Evolutionary conservation across 2,329 filamentous ascomycete species (phyloP).

Genomic region (Dactylonectria estremocensis): DNA sequence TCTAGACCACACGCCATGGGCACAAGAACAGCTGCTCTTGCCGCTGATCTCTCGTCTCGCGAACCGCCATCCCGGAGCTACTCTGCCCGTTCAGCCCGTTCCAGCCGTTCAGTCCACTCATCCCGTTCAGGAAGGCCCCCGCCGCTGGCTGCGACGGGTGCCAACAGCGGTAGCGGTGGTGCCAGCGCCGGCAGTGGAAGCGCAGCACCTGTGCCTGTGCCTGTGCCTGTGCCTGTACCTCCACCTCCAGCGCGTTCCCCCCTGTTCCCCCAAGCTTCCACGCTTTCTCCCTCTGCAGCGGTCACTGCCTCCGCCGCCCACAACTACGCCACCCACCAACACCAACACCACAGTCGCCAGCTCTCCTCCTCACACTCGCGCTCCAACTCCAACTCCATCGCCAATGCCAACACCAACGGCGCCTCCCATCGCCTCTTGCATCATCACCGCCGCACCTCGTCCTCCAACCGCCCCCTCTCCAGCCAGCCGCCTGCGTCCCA

Average conservation of each 20-base stretch:
- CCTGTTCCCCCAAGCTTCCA: conserved; percentile 31
- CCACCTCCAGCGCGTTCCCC: conserved; percentile 37
- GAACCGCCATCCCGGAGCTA: conserved; percentile 53
- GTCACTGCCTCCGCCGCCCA: neutral
- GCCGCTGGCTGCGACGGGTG: conserved; percentile 30
- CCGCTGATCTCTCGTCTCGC: conserved; percentile 44
- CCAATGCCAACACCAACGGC: conserved; percentile 42
- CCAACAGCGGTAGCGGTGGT: conserved; percentile 3
- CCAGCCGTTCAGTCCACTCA: conserved; percentile 46
- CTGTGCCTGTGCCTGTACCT: conserved; percentile 15
- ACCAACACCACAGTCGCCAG: conserved; percentile 46
- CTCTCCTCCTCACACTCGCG: conserved; percentile 43
- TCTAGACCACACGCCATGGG: conserved; percentile 35
- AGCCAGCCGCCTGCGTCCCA: conserved; percentile 65
- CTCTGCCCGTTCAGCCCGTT: conserved; percentile 54
- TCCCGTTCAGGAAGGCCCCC: conserved; percentile 40
- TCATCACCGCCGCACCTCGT: conserved; percentile 58
- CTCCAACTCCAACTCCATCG: conserved; percentile 42
- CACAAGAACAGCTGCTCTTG: conserved; percentile 44
- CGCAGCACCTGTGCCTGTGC: neutral
- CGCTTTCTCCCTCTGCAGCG: conserved; percentile 29
- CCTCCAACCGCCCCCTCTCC: conserved; percentile 59
- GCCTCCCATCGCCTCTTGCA: conserved; percentile 47
- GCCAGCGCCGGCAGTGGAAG: conserved; percentile 8
- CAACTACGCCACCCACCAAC: conserved; percentile 37